Conservation (phyloP, 768 basidiomycete genomes). For the Rhodotorula kratochvilovae region DNA sequence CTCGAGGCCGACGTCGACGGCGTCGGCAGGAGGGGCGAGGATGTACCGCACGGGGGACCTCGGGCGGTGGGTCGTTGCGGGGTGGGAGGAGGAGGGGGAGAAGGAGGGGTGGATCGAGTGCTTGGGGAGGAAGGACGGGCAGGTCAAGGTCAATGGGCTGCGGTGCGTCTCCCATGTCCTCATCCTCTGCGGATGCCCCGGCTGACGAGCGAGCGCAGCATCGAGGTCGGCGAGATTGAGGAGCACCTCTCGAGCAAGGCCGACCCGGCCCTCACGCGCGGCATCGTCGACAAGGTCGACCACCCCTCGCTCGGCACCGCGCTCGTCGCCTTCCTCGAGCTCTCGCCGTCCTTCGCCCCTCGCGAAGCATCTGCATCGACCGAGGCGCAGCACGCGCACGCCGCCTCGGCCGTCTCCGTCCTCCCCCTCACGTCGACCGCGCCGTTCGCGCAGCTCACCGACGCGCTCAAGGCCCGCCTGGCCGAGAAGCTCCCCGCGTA, state of each 20-base stretch:
- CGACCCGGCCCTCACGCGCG: constrained; percentile 19
- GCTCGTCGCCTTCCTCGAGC: constrained; percentile 37
- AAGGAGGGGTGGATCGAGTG: constrained; percentile 35
- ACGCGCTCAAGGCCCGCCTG: constrained; percentile 5
- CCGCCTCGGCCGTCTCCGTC: constrained; percentile 1
- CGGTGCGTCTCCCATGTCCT: constrained; percentile 4
- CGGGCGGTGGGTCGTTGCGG: constrained; percentile 22
- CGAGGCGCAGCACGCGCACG: constrained; percentile 7
- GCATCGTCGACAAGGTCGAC: constrained; percentile 39
- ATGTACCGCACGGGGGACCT: constrained; percentile 37
- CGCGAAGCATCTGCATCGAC: not conserved
- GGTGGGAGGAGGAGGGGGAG: constrained; percentile 20
- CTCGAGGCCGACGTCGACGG: constrained; percentile 3
- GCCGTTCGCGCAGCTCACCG: constrained; percentile 9
- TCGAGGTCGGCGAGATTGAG: constrained; percentile 40
- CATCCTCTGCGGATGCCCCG: no score
- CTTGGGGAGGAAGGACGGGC: constrained; percentile 33
- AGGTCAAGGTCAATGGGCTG: constrained; percentile 39
- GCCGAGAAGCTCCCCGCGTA: constrained; percentile 22
- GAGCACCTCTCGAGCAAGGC: constrained; percentile 23
- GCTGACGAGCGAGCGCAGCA: not conserved
- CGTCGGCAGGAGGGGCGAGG: constrained; percentile 3
- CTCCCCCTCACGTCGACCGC: not conserved
- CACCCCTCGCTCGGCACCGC: constrained; percentile 11
- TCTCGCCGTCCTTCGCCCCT: constrained; percentile 7